Percentiles rank a stretch among this genome's conserved stretches.
phyloP scores from a whole-genome alignment of 257 asterid species.

The Plectranthus barbatus region DNA sequence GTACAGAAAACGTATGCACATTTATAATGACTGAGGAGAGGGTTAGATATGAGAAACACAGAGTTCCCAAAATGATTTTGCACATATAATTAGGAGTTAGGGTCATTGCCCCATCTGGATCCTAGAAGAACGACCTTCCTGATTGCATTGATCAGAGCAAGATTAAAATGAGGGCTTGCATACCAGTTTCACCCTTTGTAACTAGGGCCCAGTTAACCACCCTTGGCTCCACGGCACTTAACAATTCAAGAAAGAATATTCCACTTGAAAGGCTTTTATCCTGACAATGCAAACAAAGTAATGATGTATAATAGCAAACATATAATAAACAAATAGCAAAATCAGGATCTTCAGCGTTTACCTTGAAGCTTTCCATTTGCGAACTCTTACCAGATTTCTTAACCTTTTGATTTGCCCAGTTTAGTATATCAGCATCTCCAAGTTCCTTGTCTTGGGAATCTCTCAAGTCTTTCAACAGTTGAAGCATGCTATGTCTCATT shows the following conservation, averaged over 20 bases:
- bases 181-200: constrained; percentile 83
- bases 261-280: constrained; percentile 49
- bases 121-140: not conserved
- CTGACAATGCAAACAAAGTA: constrained; percentile 22
- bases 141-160: not conserved
- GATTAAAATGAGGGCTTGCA: not conserved
- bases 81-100: not conserved
- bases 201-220: constrained; percentile 92
- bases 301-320: not conserved
- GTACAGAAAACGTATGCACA: not conserved
- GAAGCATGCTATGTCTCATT: constrained; percentile 93
- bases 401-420: constrained; percentile 44
- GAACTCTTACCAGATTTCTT: constrained; percentile 48
- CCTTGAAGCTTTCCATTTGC: constrained; percentile 90
- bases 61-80: not conserved
- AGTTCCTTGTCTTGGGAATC: constrained; percentile 22
- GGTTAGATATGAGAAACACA: not conserved
- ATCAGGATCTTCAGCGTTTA: constrained; percentile 9
- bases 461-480: constrained; percentile 31
- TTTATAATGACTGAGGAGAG: not conserved
- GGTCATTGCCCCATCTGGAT: not conserved
- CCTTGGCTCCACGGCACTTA: constrained; percentile 78
- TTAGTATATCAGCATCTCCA: constrained; percentile 19
- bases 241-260: constrained; percentile 70
- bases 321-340: not conserved